Conservation (phyloP, 208 protist genomes). For the Wallacemonas sp. region DNA sequence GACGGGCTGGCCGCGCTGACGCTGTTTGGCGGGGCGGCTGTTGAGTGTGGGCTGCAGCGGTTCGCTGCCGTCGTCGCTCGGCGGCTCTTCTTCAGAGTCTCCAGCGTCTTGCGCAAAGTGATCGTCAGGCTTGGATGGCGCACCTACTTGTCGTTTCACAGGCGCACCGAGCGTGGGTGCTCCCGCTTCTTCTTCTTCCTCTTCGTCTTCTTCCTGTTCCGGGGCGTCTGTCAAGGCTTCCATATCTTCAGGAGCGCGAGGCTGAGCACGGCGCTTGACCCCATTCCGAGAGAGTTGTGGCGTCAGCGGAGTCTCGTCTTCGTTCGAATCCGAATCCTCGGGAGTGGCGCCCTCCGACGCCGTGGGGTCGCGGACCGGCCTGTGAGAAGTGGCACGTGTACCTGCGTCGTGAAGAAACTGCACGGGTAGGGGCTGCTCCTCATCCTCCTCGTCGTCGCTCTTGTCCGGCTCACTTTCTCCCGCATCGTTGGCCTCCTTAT, state of each 20-base stretch:
- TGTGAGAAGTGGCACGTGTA: neutral
- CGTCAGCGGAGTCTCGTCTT: slow-evolving; percentile 18
- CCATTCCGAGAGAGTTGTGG: neutral
- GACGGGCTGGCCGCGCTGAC: neutral
- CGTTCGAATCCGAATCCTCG: neutral
- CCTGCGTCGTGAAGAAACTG: slow-evolving; percentile 15
- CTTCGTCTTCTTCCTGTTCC: slow-evolving; percentile 8
- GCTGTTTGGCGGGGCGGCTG: no score
- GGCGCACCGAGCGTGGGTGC: neutral
- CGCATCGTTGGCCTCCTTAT: neutral
- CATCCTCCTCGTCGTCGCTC: slow-evolving; percentile 16
- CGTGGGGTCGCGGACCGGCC: neutral
- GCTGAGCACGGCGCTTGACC: slow-evolving; percentile 10
- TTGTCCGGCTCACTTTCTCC: neutral
- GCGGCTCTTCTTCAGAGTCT: slow-evolving; percentile 6
- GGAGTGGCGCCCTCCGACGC: neutral
- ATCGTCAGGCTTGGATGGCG: neutral
- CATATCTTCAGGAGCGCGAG: neutral
- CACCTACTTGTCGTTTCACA: neutral
- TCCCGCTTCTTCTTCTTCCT: slow-evolving; percentile 17
- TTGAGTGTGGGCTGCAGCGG: no score
- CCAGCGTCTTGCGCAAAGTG: neutral
- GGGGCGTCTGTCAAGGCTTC: slow-evolving; percentile 1
- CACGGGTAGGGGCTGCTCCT: slow-evolving; percentile 19
- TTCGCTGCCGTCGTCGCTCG: no score